These are phyloP conservation scores for Liriodendron chinense DNA, from an alignment of 164 flowering plant genomes.

Conservation along the genomic window DNA sequence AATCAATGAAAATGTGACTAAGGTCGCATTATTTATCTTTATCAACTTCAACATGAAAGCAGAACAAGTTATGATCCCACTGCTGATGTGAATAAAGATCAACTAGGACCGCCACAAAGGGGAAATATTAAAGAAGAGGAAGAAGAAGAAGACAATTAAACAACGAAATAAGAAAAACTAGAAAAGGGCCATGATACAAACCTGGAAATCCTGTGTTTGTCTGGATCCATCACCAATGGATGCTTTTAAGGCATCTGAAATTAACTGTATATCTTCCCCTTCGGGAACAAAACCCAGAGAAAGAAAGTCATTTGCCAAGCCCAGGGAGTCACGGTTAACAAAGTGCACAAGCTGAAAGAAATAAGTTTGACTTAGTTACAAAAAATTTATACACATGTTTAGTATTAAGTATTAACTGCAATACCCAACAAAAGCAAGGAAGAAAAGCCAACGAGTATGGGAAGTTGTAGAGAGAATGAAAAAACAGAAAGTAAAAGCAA, in stretches of 20 bases:
- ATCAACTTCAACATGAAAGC: background rate
- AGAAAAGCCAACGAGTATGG: background rate
- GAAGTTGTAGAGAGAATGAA: background rate
- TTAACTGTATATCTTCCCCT: conserved; percentile 60
- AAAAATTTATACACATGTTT: background rate
- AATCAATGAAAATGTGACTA: background rate
- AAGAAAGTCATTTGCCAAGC: conserved; percentile 92
- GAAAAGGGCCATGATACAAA: conserved; percentile 12
- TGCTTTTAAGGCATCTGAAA: conserved; percentile 68
- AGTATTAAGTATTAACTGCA: background rate
- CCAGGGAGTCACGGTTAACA: conserved; percentile 92
- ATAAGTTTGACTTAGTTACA: conserved; percentile 8
- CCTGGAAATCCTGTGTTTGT: conserved; percentile 91
- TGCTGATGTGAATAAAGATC: background rate
- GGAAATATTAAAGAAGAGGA: background rate
- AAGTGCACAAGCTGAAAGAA: conserved; percentile 93
- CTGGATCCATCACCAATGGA: conserved; percentile 69
- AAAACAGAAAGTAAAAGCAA: background rate
- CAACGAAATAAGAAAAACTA: background rate
- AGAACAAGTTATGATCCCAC: background rate
- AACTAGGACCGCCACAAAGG: background rate
- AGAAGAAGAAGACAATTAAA: background rate
- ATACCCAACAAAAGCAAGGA: background rate
- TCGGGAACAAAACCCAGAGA: conserved; percentile 97
- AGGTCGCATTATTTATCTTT: background rate